A percentile compares a stretch with the other conserved stretches of the same genome.
phyloP scores from a whole-genome alignment of 2,329 filamentous ascomycete species.

The Mycocentrospora acerina region DNA sequence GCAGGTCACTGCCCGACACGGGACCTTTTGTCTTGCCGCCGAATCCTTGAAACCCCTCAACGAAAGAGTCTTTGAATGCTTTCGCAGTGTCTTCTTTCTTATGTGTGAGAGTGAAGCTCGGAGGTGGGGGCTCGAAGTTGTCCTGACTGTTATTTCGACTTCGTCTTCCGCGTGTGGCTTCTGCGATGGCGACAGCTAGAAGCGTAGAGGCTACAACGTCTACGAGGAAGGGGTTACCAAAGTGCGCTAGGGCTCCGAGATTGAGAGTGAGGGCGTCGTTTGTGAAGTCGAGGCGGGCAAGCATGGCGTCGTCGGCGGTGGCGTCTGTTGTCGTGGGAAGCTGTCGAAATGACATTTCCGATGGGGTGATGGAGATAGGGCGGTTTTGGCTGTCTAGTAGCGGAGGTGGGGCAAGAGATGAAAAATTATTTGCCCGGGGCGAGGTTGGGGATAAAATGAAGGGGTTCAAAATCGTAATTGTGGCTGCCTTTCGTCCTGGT shows the following conservation, averaged over 20 bases:
- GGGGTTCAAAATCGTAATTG: constrained; percentile 42
- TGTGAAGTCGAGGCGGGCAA: constrained; percentile 49
- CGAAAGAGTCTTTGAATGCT: constrained; percentile 33
- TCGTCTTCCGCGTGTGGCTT: constrained; percentile 40
- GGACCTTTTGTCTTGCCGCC: constrained; percentile 30
- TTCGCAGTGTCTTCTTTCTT: constrained; percentile 30
- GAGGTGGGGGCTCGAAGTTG: constrained; percentile 37
- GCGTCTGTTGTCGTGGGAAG: constrained; percentile 41
- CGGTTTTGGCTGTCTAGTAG: constrained; percentile 22
- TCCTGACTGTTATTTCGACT: constrained; percentile 20
- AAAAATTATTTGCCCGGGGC: constrained; percentile 34
- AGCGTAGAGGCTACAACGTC: constrained; percentile 48
- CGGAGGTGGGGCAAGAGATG: constrained; percentile 32
- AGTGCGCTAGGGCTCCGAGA: constrained; percentile 43
- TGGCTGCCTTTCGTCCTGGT: constrained; percentile 26
- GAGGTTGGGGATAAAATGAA: constrained; percentile 41
- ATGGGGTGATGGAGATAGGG: constrained; percentile 35
- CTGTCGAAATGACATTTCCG: constrained; percentile 35
- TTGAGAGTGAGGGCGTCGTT: constrained; percentile 48
- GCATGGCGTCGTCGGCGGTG: constrained; percentile 39
- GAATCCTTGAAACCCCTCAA: constrained; percentile 35
- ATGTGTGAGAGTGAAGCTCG: constrained; percentile 21
- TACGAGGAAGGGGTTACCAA: constrained; percentile 49
- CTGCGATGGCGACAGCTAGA: constrained; percentile 49
- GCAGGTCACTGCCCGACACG: constrained; percentile 15